A percentile compares a stretch with the other conserved stretches of the same genome.
Conservation (phyloP, 352 stramenopile species). For the Globisporangium recalcitrans region DNA sequence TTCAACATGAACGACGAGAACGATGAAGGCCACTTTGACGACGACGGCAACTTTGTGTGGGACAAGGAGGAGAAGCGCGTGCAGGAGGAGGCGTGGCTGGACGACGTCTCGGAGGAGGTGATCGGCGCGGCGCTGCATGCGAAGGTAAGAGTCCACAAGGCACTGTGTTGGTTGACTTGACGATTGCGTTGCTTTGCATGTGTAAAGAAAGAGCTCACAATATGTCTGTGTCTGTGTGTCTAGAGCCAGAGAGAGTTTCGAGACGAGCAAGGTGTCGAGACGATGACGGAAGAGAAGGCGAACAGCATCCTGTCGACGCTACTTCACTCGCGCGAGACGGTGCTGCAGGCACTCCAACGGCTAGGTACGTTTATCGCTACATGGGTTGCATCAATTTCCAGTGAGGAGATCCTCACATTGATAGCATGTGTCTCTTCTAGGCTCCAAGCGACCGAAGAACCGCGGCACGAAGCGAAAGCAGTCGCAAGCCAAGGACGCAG, state of each 20-base stretch:
- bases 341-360: constrained; percentile 68
- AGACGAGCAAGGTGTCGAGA: constrained; percentile 49
- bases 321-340: constrained; percentile 64
- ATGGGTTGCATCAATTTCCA: background rate
- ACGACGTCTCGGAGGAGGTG: constrained; percentile 63
- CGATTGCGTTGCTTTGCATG: background rate
- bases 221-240: too few species aligned
- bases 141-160: constrained; percentile 24
- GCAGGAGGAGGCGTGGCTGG: constrained; percentile 82
- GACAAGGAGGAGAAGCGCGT: constrained; percentile 67
- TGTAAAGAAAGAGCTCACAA: background rate
- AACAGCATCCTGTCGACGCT: constrained; percentile 51
- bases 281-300: constrained; percentile 49
- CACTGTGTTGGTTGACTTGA: too few species aligned
- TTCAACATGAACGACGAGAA: constrained; percentile 87
- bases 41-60: constrained; percentile 76
- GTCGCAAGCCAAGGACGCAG: constrained; percentile 21
- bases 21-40: constrained; percentile 83
- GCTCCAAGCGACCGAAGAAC: constrained; percentile 48
- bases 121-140: constrained; percentile 57
- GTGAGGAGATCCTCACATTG: background rate
- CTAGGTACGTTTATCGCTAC: constrained; percentile 30
- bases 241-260: constrained; percentile 50
- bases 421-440: constrained; percentile 5
- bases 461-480: constrained; percentile 57